Evolutionary conservation across 768 basidiomycete species (phyloP).

Genomic region (Psilocybe sp.): DNA sequence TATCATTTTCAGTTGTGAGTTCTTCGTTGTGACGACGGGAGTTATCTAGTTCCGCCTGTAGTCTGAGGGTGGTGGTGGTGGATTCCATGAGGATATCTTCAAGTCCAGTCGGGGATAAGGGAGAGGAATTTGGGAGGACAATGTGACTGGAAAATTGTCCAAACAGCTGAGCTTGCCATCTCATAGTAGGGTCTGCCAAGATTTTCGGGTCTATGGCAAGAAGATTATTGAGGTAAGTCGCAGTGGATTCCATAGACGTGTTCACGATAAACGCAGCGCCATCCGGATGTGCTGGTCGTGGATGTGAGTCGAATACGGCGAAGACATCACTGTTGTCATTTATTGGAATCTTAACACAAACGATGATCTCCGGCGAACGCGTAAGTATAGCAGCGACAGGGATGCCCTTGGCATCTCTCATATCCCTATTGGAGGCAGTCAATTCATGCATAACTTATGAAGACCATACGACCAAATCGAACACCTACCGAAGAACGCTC

Average conservation of each 20-base stretch:
- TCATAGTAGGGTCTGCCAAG: conserved; percentile 39
- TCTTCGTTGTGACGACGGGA: no score
- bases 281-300: conserved; percentile 7
- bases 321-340: background rate
- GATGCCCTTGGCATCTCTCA: no score
- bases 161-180: conserved; percentile 68
- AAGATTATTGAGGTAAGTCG: conserved; percentile 4
- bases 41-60: no score
- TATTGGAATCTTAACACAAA: conserved; percentile 7
- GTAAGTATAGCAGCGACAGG: conserved; percentile 3
- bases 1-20: no score
- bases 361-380: conserved; percentile 6
- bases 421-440: no score
- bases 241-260: conserved; percentile 7
- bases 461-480: background rate
- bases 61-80: no score
- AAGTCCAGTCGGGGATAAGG: no score
- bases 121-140: conserved; percentile 32
- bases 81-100: no score
- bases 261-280: conserved; percentile 11
- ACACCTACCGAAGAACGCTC: background rate
- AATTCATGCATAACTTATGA: no score
- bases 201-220: conserved; percentile 39
- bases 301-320: conserved; percentile 14
- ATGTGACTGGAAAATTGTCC: conserved; percentile 58